These are phyloP conservation scores for Phanerodontia chrysosporium DNA, from an alignment of 768 basidiomycete species.

Conservation along the genomic window DNA sequence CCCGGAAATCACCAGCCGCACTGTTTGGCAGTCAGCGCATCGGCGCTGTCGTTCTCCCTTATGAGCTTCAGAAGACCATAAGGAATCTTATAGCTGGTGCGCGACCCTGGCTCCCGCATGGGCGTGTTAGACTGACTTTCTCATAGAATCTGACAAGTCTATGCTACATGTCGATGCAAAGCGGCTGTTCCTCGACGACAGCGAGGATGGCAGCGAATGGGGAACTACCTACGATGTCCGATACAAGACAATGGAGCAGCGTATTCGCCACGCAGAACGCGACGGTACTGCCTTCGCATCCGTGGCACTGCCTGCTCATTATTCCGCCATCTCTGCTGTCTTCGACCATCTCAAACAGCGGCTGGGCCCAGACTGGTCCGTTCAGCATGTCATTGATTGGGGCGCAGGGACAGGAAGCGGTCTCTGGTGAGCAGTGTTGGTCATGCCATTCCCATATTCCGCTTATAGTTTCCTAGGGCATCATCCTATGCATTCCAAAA, in stretches of 20 bases:
- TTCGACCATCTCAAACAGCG: slow-evolving; percentile 62
- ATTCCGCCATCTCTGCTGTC: slow-evolving; percentile 75
- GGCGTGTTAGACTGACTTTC: background rate
- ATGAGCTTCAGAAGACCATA: slow-evolving; percentile 67
- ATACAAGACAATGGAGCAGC: slow-evolving; percentile 60
- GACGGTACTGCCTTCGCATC: slow-evolving; percentile 85
- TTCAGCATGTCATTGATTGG: slow-evolving; percentile 74
- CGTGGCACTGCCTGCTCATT: slow-evolving; percentile 82
- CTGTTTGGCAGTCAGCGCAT: slow-evolving; percentile 71
- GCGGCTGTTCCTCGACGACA: slow-evolving; percentile 55
- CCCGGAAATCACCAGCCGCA: slow-evolving; percentile 76
- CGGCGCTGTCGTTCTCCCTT: slow-evolving; percentile 68
- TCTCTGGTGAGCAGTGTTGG: slow-evolving; percentile 53
- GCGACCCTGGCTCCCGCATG: slow-evolving; percentile 10
- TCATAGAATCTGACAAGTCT: slow-evolving; percentile 57
- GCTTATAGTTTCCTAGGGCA: slow-evolving; percentile 45
- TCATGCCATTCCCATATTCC: slow-evolving; percentile 10
- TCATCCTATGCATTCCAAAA: slow-evolving; percentile 60
- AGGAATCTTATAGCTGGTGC: slow-evolving; percentile 63
- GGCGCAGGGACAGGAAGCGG: slow-evolving; percentile 81
- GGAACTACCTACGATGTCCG: slow-evolving; percentile 47
- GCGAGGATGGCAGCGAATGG: slow-evolving; percentile 40
- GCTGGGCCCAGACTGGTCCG: slow-evolving; percentile 56
- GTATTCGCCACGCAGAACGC: slow-evolving; percentile 53
- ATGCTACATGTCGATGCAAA: slow-evolving; percentile 66